Evolutionary conservation across 345 rosid species (phyloP), one percentile per base, ranked within the genome.

Genomic region (Carallia pectinifolia): DNA sequence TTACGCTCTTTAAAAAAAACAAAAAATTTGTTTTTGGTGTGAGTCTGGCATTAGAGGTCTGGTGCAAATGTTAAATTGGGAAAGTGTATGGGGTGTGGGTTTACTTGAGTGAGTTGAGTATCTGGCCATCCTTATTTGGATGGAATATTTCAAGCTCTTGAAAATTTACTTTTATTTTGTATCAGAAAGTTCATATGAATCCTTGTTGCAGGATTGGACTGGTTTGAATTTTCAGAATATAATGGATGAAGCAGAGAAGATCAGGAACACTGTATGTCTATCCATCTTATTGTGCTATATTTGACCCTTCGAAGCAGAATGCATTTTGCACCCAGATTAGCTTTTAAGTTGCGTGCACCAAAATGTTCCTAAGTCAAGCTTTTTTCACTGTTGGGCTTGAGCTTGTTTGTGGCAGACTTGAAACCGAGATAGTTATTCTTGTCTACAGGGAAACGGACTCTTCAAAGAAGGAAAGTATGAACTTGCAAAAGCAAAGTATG

Each of bases 381-480:
- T n/a, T 52, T 6, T 40, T 30, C 5, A 19, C 6, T 40, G n/a
- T 31, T 39, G 59, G 31, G 59, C 59, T 55, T 23, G 8, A 9
- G 31, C 59, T 55, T 23, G 30, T 4, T 12, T 55, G 17, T 40
- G 19, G 13, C 29, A 6, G 52, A 36, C 33, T 61, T 55, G 19
- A 63, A 60, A 30, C 23, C 31, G 2, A 53, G 58, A 9, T 36
- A 38, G 36, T 23, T 60, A 4, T 68, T 31, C 4, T 68, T 34
- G 16, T 68, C 19, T 59, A 74, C 88, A 95, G 98, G 98, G 99
- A 75, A 90, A 95, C 56, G 84, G 94, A 81, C 94, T 92, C 48
- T 95, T 92, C 79, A 92, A 90, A 80, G 98, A 95, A 78, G 97
- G 96, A 74, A 95, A 95, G 81, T 90, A 76, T 81, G 96, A 90